A percentile compares a stretch with the other conserved stretches of the same genome.
These are phyloP conservation scores for Tilletiopsis washingtonensis DNA, from an alignment of 1,284 basidiomycete genomes.

Conservation along the genomic window DNA sequence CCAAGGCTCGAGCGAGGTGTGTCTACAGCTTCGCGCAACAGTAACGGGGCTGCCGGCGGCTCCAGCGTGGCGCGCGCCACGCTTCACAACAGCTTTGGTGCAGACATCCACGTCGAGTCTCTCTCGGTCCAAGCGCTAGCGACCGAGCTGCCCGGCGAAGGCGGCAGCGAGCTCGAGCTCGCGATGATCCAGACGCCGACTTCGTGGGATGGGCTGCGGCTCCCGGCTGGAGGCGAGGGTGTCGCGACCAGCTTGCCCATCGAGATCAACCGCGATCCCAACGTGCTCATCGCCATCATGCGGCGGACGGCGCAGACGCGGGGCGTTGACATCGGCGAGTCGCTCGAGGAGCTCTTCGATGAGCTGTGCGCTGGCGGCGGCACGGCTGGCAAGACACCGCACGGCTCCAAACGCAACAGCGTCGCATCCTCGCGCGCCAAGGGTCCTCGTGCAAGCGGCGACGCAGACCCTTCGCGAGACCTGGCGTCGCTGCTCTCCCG, in stretches of 20 bases:
- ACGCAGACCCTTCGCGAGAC: conserved; percentile 8
- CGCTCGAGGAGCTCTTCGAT: conserved; percentile 20
- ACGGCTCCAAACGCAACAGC: not conserved
- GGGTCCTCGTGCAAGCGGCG: not conserved
- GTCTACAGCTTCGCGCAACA: too few species aligned
- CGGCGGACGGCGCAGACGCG: conserved; percentile 16
- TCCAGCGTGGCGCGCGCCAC: conserved; percentile 21
- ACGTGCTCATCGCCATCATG: conserved; percentile 25
- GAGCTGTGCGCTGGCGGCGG: conserved; percentile 12
- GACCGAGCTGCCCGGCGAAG: not conserved
- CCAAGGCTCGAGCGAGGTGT: too few species aligned
- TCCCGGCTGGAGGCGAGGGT: conserved; percentile 11
- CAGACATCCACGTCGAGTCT: conserved; percentile 15
- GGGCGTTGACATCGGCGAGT: conserved; percentile 24
- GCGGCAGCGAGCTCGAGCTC: conserved; percentile 7
- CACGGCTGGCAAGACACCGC: conserved; percentile 5
- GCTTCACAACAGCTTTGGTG: conserved; percentile 26
- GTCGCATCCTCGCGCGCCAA: not conserved
- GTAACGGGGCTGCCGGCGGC: conserved; percentile 1
- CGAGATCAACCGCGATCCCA: conserved; percentile 22
- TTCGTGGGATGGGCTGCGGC: conserved; percentile 18
- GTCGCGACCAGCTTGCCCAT: conserved; percentile 25
- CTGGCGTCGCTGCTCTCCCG: conserved; percentile 19
- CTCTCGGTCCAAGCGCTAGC: conserved; percentile 15
- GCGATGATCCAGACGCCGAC: conserved; percentile 20